A percentile compares a stretch with the other conserved stretches of the same genome.
These are phyloP conservation scores for Pilasporangium apinafurcum DNA, from an alignment of 352 stramenopile genomes.

Conservation along the genomic window DNA sequence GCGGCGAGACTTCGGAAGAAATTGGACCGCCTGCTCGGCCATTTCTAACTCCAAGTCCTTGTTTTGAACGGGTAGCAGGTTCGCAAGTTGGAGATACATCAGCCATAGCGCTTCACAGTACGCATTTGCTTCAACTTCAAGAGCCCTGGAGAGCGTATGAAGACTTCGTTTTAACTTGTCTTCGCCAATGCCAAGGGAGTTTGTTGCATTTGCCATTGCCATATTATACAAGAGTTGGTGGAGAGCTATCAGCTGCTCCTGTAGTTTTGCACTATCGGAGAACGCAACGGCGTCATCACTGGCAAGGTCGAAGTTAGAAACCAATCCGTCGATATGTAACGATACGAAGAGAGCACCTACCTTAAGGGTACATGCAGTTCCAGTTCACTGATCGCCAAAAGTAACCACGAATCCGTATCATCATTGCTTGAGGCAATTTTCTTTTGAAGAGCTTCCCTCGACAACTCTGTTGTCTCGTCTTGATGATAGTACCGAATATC, in stretches of 20 bases:
- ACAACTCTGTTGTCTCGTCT: conserved; percentile 6
- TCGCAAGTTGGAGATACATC: conserved; percentile 19
- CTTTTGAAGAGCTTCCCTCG: conserved; percentile 15
- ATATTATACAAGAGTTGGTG: conserved; percentile 6
- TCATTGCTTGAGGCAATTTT: conserved; percentile 18
- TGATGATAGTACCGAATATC: conserved; percentile 26
- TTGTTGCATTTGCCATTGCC: not conserved
- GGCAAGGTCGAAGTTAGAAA: not conserved
- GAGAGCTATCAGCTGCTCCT: conserved; percentile 11
- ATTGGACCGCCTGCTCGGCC: conserved; percentile 21
- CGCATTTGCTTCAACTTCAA: conserved; percentile 30
- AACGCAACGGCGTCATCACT: conserved; percentile 17
- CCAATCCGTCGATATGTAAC: not conserved
- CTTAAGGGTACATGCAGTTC: conserved; percentile 28
- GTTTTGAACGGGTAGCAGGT: conserved; percentile 8
- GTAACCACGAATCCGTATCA: conserved; percentile 34
- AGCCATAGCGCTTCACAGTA: conserved; percentile 29
- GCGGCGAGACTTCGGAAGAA: conserved; percentile 14
- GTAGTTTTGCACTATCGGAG: conserved; percentile 5
- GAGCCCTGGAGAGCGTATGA: conserved; percentile 18
- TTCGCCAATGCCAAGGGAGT: not conserved
- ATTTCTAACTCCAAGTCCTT: conserved; percentile 15
- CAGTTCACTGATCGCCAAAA: conserved; percentile 43
- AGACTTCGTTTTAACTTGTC: conserved; percentile 12
- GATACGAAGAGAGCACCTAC: conserved; percentile 10